Evolutionary conservation across 1,284 basidiomycete genomes (phyloP).

Genomic region (Athelia psychrophila): DNA sequence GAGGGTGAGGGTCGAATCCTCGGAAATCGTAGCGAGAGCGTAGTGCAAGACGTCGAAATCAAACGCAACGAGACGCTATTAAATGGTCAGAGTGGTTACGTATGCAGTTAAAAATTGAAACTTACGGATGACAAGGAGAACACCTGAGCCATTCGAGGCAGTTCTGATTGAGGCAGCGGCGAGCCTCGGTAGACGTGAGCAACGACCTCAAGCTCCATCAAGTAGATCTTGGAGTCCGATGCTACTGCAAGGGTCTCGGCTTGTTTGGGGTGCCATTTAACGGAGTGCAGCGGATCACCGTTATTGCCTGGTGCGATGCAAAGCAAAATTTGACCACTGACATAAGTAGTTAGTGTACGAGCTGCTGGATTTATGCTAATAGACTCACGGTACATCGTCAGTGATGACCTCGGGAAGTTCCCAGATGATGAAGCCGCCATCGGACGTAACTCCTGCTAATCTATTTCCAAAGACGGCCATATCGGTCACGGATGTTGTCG

Average conservation of each 20-base stretch:
- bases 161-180: slow-evolving; percentile 60
- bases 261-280: slow-evolving; percentile 82
- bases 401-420: slow-evolving; percentile 76
- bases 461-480: slow-evolving; percentile 82
- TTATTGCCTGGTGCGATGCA: slow-evolving; percentile 63
- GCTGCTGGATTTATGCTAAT: not conserved
- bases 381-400: slow-evolving; percentile 76
- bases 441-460: slow-evolving; percentile 78
- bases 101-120: slow-evolving; percentile 8
- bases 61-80: slow-evolving; percentile 71
- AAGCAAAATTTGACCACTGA: slow-evolving; percentile 64
- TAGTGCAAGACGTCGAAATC: slow-evolving; percentile 76
- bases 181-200: slow-evolving; percentile 55
- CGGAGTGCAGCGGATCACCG: slow-evolving; percentile 64
- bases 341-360: slow-evolving; percentile 1
- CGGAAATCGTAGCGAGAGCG: slow-evolving; percentile 73
- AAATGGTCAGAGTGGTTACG: slow-evolving; percentile 8
- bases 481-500: slow-evolving; percentile 65
- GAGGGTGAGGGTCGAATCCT: slow-evolving; percentile 72
- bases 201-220: slow-evolving; percentile 67
- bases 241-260: slow-evolving; percentile 75
- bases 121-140: slow-evolving; percentile 69
- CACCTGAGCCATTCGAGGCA: slow-evolving; percentile 61
- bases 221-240: slow-evolving; percentile 67
- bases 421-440: slow-evolving; percentile 85